Evolutionary conservation across 306 rosid genomes (phyloP).

Genomic region (Ochetophila trinervis): DNA sequence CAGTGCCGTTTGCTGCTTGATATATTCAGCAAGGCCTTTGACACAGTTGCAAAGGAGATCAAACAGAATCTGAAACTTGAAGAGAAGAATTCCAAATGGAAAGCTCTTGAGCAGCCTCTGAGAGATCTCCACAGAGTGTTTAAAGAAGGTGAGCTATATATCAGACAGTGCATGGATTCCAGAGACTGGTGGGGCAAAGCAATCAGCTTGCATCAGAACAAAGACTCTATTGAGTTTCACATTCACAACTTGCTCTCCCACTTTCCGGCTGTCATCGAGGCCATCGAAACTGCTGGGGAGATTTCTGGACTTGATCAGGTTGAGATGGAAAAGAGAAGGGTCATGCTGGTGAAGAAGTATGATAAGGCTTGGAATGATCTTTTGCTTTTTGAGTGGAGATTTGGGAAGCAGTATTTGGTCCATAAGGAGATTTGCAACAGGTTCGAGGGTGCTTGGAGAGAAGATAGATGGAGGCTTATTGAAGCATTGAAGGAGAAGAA

Average conservation of each 20-base stretch:
- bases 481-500: slow-evolving; percentile 60
- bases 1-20: slow-evolving; percentile 68
- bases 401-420: slow-evolving; percentile 89
- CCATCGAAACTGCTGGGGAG: slow-evolving; percentile 74
- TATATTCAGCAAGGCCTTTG: slow-evolving; percentile 62
- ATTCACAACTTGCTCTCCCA: slow-evolving; percentile 68
- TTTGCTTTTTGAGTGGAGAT: slow-evolving; percentile 76
- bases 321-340: slow-evolving; percentile 66
- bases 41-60: slow-evolving; percentile 77
- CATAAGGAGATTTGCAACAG: slow-evolving; percentile 52
- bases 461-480: slow-evolving; percentile 72
- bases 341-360: slow-evolving; percentile 56
- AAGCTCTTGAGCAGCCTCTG: slow-evolving; percentile 70
- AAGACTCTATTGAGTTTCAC: slow-evolving; percentile 69
- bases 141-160: slow-evolving; percentile 74
- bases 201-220: slow-evolving; percentile 52
- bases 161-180: slow-evolving; percentile 61
- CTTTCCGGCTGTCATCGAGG: slow-evolving; percentile 82
- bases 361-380: slow-evolving; percentile 79
- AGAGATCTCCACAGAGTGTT: slow-evolving; percentile 69
- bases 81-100: slow-evolving; percentile 82
- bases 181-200: slow-evolving; percentile 81
- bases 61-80: slow-evolving; percentile 57
- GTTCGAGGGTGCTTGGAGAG: slow-evolving; percentile 61
- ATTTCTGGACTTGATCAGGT: slow-evolving; percentile 59